Conservation (phyloP, 768 basidiomycete genomes). For the Boletus bicolor region DNA sequence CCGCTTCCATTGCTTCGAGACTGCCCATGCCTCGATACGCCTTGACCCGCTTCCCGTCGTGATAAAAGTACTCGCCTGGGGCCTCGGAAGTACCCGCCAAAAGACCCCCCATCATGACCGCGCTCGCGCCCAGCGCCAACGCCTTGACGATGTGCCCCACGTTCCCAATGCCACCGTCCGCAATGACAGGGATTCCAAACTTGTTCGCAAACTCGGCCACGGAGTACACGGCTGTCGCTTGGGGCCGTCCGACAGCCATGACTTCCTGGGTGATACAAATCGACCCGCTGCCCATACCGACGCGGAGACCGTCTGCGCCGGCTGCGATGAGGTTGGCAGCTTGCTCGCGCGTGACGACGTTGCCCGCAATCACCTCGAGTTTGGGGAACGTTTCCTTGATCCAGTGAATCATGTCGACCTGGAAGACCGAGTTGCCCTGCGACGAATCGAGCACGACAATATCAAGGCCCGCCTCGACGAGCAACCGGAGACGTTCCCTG, state of each 20-base stretch:
- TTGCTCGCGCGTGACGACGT: conserved; percentile 97
- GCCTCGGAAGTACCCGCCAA: conserved; percentile 96
- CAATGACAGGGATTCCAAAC: conserved; percentile 95
- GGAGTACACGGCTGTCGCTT: conserved; percentile 96
- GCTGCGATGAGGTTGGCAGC: conserved; percentile 91
- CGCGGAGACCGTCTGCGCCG: conserved; percentile 91
- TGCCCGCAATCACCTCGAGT: conserved; percentile 93
- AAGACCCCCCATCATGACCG: conserved; percentile 98
- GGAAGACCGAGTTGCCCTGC: conserved; percentile 93
- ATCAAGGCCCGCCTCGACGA: conserved; percentile 93
- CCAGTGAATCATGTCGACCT: conserved; percentile 92
- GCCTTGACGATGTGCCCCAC: conserved; percentile 99
- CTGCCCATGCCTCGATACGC: conserved; percentile 99
- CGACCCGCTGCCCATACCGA: conserved; percentile 98
- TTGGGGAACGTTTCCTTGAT: conserved; percentile 83
- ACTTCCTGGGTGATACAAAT: conserved; percentile 99
- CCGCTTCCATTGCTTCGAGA: conserved; percentile 89
- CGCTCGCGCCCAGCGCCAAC: conserved; percentile 86
- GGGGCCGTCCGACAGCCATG: conserved; percentile 97
- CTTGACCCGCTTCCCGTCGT: conserved; percentile 98
- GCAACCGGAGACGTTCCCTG: conserved; percentile 75
- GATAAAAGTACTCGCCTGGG: conserved; percentile 98
- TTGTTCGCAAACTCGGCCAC: conserved; percentile 90
- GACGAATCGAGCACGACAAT: conserved; percentile 94
- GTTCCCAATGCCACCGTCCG: conserved; percentile 94